Conservation (phyloP, 768 basidiomycete species). For the Kwoniella sp. region DNA sequence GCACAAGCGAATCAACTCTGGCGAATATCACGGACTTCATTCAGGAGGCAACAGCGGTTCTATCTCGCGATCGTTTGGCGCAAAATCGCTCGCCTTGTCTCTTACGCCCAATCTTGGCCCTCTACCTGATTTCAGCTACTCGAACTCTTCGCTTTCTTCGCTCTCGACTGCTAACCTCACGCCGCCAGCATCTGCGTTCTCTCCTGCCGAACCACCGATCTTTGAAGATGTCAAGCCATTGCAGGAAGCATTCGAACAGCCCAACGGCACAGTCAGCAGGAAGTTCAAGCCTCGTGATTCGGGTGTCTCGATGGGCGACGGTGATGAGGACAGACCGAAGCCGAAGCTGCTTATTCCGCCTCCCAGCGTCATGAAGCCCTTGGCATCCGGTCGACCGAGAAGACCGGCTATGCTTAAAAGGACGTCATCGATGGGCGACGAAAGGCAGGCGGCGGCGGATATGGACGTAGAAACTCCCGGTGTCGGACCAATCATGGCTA, state of each 20-base stretch:
- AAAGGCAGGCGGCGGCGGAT: constrained; percentile 16
- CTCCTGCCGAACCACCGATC: constrained; percentile 48
- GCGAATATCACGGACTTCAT: constrained; percentile 22
- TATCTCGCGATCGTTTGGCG: constrained; percentile 51
- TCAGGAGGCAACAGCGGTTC: constrained; percentile 16
- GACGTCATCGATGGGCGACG: constrained; percentile 51
- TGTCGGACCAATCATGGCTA: constrained; percentile 29
- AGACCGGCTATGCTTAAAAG: constrained; percentile 50
- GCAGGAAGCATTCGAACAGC: constrained; percentile 48
- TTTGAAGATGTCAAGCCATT: constrained; percentile 55
- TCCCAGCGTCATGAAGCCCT: constrained; percentile 14
- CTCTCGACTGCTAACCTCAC: constrained; percentile 40
- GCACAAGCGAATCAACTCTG: constrained; percentile 41
- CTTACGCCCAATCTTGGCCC: constrained; percentile 33
- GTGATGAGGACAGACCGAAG: constrained; percentile 21
- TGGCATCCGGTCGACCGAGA: constrained; percentile 26
- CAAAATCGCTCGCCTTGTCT: constrained; percentile 44
- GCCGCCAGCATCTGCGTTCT: constrained; percentile 45
- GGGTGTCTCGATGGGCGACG: constrained; percentile 45
- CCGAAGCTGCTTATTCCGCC: constrained; percentile 18
- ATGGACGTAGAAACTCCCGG: constrained; percentile 44
- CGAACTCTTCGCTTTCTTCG: constrained; percentile 48
- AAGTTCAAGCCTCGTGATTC: constrained; percentile 55
- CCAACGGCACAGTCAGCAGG: constrained; percentile 32
- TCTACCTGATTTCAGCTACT: constrained; percentile 43